These are phyloP conservation scores for Pythium apleroticum DNA, from an alignment of 352 stramenopile species.

Conservation along the genomic window DNA sequence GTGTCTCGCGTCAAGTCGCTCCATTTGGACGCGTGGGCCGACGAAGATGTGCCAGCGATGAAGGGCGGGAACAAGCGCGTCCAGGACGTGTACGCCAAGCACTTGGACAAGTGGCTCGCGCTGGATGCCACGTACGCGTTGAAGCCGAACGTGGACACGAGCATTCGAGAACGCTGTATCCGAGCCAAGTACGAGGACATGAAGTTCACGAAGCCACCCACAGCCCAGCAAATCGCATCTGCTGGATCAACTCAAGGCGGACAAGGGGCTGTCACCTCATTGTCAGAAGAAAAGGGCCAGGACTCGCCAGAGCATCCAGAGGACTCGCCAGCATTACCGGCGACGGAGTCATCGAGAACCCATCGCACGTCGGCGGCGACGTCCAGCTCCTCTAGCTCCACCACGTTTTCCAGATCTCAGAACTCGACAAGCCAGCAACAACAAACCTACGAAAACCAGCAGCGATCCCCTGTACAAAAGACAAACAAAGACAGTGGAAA, in stretches of 20 bases:
- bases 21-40: conserved; percentile 73
- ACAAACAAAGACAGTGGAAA: conserved; percentile 26
- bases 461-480: conserved; percentile 31
- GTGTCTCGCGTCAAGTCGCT: conserved; percentile 88
- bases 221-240: conserved; percentile 15
- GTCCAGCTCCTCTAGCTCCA: not conserved
- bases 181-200: conserved; percentile 70
- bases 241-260: not conserved
- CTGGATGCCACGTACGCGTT: conserved; percentile 41
- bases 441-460: conserved; percentile 39
- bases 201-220: conserved; percentile 60
- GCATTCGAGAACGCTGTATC: conserved; percentile 49
- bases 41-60: conserved; percentile 71
- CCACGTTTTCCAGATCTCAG: not conserved
- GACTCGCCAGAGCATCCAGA: conserved; percentile 56
- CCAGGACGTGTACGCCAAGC: conserved; percentile 56
- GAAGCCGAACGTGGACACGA: conserved; percentile 40
- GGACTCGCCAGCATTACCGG: conserved; percentile 20
- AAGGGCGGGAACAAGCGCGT: conserved; percentile 74
- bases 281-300: conserved; percentile 45
- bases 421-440: not conserved
- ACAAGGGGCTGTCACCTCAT: not conserved
- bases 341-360: conserved; percentile 13
- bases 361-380: conserved; percentile 11
- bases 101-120: conserved; percentile 54